Evolutionary conservation across 148 eudicot genomes (phyloP), one percentile per base, ranked within the genome.

Genomic region (Pharnaceum exiguum): DNA sequence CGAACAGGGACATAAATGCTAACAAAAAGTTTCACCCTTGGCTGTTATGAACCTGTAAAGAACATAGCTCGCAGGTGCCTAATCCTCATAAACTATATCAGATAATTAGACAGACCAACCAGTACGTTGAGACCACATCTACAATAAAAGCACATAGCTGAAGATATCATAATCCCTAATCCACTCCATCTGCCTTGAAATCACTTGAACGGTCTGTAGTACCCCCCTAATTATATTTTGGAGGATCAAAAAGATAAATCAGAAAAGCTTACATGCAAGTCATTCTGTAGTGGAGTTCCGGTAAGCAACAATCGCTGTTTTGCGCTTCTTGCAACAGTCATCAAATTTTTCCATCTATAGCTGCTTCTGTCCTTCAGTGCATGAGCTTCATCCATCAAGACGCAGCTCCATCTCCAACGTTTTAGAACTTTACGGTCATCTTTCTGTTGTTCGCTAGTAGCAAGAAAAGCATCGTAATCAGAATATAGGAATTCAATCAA

Each of bases 361-460:
- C 98, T 91, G 65, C 52, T 79, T 69, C 79, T 91, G 71, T 91
- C 96, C 76, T 91, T 91, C 63, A 91, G 69, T 27, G 96, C 98
- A 85, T 91, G 98, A 68, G 98, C 98, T 62, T 91, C 98, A 65
- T 91, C 98, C 98, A 91, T 91, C 76, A 91, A 47, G 52, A 91
- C 94, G 70, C 94, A 87, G 67, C 98, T 91, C 98, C 98, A 91
- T 52, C 56, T 71, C 94, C 83, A 88, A n/a, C 80, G 83, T 75
- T 78, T 91, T 70, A 91, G 73, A 60, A 88, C 69, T 78, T 81
- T 91, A 33, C 96, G 79, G 57, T 91, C 96, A 63, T 91, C 98
- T 85, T 91, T 91, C 88, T 91, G 98, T 74, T 91, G 98, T 56
- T 57, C 80, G 79, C 98, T 91, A 77, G 54, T 56, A 67, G 75